Percentiles rank a stretch among this genome's conserved stretches.
These are phyloP conservation scores for Ophiostoma ips DNA, from an alignment of 2,329 filamentous ascomycete species.

Conservation along the genomic window DNA sequence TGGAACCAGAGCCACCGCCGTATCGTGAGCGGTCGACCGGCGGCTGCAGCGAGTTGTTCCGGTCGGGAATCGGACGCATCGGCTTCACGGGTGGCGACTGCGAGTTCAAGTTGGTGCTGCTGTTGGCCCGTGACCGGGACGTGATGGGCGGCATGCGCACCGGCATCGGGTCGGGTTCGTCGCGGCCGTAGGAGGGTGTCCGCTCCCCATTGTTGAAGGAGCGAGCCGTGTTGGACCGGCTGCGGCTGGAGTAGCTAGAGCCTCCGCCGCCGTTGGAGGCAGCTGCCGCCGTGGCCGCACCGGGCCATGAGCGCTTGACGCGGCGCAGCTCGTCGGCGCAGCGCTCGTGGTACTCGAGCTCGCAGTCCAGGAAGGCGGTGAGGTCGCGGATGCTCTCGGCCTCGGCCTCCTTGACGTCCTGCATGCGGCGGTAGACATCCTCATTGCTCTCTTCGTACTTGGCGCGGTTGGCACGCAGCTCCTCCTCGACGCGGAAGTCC, in stretches of 20 bases:
- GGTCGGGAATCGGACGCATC: conserved; percentile 21
- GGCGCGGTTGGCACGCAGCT: conserved; percentile 76
- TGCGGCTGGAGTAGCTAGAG: conserved; percentile 19
- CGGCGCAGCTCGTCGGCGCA: conserved; percentile 68
- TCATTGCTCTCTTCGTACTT: conserved; percentile 95
- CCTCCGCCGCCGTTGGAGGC: conserved; percentile 6
- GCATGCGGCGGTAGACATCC: conserved; percentile 83
- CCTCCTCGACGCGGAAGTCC: conserved; percentile 85
- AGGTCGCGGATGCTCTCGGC: conserved; percentile 69
- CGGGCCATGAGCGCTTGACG: conserved; percentile 32
- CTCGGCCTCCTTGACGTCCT: conserved; percentile 90
- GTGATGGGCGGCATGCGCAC: conserved; percentile 33
- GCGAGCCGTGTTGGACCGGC: conserved; percentile 34
- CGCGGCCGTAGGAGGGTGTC: conserved; percentile 19
- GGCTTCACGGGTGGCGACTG: conserved; percentile 21
- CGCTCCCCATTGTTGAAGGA: conserved; percentile 23
- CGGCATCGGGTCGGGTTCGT: conserved; percentile 21
- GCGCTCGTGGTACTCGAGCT: conserved; percentile 82
- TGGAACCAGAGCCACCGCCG: not conserved
- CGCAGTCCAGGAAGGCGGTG: conserved; percentile 69
- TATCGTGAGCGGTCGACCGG: not conserved
- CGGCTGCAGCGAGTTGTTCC: conserved; percentile 27
- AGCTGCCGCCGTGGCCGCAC: conserved; percentile 13
- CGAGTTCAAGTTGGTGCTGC: conserved; percentile 7
- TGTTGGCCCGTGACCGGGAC: conserved; percentile 20